phyloP scores from a whole-genome alignment of 139 green algal genomes.

The Chlorella sp. region DNA sequence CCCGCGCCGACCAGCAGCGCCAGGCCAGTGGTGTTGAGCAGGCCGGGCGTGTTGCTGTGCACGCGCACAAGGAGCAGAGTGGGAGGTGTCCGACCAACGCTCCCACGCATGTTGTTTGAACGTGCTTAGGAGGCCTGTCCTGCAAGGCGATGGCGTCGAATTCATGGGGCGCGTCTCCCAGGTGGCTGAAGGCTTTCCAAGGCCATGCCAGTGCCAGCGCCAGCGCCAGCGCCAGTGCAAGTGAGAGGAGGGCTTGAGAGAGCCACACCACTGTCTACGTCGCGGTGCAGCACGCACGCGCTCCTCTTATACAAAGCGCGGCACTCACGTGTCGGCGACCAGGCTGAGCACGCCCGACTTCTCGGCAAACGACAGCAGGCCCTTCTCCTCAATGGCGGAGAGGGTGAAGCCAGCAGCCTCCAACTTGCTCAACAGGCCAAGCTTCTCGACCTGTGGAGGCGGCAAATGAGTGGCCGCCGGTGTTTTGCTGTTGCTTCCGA shows the following conservation, averaged over 20 bases:
- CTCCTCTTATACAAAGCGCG: background rate
- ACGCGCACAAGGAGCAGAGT: conserved; percentile 4
- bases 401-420: conserved; percentile 56
- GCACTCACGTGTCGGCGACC: conserved; percentile 21
- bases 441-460: conserved; percentile 61
- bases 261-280: no score
- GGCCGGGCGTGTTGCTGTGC: conserved; percentile 22
- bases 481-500: no score
- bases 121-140: background rate
- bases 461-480: no score
- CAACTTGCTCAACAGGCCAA: conserved; percentile 46
- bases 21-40: conserved; percentile 20
- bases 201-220: background rate
- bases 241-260: background rate
- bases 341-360: conserved; percentile 40
- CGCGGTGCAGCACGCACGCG: background rate
- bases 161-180: no score
- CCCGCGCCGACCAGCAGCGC: conserved; percentile 13
- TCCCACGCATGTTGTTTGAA: background rate
- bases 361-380: conserved; percentile 60
- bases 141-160: no score
- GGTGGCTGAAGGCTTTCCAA: background rate
- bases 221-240: background rate
- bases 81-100: background rate
- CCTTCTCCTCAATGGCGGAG: conserved; percentile 60